These are phyloP conservation scores for Silene conica DNA, from an alignment of 148 eudicot genomes.

Conservation along the genomic window DNA sequence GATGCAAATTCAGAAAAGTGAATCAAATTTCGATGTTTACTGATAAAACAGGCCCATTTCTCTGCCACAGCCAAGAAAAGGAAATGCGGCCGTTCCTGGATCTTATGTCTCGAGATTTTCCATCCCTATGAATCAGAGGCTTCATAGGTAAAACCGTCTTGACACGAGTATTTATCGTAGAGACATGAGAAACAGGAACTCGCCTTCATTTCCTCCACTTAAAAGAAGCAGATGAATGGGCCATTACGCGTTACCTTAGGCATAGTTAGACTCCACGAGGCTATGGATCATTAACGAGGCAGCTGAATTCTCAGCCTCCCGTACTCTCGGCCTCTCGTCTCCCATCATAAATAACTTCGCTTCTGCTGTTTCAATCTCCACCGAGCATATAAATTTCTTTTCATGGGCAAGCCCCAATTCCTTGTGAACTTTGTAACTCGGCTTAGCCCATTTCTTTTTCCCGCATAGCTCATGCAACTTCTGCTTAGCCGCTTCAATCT, in stretches of 20 bases:
- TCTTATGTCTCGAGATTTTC: constrained; percentile 14
- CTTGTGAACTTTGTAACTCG: constrained; percentile 54
- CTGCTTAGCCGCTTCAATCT: constrained; percentile 61
- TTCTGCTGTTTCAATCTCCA: constrained; percentile 39
- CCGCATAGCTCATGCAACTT: constrained; percentile 59
- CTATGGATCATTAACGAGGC: constrained; percentile 59
- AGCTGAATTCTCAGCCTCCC: constrained; percentile 74
- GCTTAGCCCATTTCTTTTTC: constrained; percentile 67
- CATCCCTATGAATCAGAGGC: neutral
- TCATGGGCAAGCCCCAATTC: constrained; percentile 61
- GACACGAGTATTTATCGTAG: neutral
- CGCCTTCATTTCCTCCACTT: constrained; percentile 32
- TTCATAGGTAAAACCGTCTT: neutral
- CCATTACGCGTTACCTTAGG: constrained; percentile 15
- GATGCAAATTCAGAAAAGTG: neutral
- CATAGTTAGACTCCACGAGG: constrained; percentile 31
- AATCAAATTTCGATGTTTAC: neutral
- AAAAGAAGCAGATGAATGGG: constrained; percentile 26
- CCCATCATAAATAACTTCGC: constrained; percentile 33
- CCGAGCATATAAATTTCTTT: constrained; percentile 54
- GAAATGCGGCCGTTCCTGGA: constrained; percentile 26
- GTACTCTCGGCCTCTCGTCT: constrained; percentile 40
- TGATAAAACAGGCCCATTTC: constrained; percentile 21
- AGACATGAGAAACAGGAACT: constrained; percentile 21
- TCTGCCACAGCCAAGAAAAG: constrained; percentile 28